These are phyloP conservation scores for Ustilago sp. DNA, from an alignment of 1,284 basidiomycete genomes.

Conservation along the genomic window DNA sequence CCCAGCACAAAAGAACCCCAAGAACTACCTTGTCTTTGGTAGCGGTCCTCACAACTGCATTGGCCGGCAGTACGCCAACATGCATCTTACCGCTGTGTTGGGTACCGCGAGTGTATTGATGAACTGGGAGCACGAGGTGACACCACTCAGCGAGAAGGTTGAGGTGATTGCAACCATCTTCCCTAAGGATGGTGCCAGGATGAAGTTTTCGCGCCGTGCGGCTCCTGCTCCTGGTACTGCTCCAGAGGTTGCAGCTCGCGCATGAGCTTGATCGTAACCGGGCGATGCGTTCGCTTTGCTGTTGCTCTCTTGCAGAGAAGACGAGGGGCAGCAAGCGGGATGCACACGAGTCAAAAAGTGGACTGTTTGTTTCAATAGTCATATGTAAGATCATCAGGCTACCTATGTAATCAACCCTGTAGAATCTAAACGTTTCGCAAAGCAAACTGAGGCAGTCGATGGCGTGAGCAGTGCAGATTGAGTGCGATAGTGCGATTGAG, in stretches of 20 bases:
- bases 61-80: slow-evolving; percentile 89
- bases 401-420: slow-evolving; percentile 1
- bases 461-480: neutral
- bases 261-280: slow-evolving; percentile 12
- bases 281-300: neutral
- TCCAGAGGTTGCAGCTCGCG: slow-evolving; percentile 61
- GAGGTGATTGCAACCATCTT: slow-evolving; percentile 75
- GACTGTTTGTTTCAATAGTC: neutral
- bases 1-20: slow-evolving; percentile 86
- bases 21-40: slow-evolving; percentile 97
- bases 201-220: slow-evolving; percentile 75
- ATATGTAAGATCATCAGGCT: slow-evolving; percentile 2
- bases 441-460: neutral
- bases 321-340: neutral
- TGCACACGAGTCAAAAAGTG: neutral
- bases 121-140: slow-evolving; percentile 89
- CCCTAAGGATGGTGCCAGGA: slow-evolving; percentile 88
- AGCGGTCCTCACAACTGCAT: slow-evolving; percentile 86
- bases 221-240: slow-evolving; percentile 54
- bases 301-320: slow-evolving; percentile 1
- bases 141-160: slow-evolving; percentile 83
- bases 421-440: neutral
- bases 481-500: slow-evolving; percentile 1
- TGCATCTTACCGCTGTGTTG: slow-evolving; percentile 89
- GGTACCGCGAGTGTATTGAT: slow-evolving; percentile 85